Evolutionary conservation across 495 filamentous ascomycete species (phyloP).

Genomic region (Hyphodiscus hymeniophilus): DNA sequence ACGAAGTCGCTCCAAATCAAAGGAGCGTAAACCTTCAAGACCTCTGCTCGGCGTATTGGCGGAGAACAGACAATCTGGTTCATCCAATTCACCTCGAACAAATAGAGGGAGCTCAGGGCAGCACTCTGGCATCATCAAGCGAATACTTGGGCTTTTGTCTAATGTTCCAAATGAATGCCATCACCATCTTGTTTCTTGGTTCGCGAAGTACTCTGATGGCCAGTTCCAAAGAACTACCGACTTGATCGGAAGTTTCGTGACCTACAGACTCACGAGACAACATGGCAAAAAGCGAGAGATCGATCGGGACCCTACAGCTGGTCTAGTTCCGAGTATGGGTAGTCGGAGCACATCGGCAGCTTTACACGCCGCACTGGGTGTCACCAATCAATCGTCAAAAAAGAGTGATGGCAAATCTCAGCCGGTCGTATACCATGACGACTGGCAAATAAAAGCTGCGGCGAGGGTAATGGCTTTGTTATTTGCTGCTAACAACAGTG

Average conservation of each 20-base stretch:
- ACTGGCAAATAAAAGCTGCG: slow-evolving; percentile 86
- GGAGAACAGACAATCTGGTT: background rate
- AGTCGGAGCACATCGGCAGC: slow-evolving; percentile 56
- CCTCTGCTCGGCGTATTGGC: background rate
- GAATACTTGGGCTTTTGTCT: slow-evolving; percentile 72
- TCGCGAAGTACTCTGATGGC: slow-evolving; percentile 60
- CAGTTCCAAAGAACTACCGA: slow-evolving; percentile 70
- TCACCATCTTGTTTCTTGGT: slow-evolving; percentile 77
- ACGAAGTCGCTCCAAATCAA: slow-evolving; percentile 23
- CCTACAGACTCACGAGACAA: slow-evolving; percentile 70
- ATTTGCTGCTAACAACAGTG: slow-evolving; percentile 71
- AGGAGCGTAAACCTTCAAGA: background rate
- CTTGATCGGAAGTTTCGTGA: slow-evolving; percentile 70
- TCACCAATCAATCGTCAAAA: slow-evolving; percentile 29
- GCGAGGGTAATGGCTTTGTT: slow-evolving; percentile 75
- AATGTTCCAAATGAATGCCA: slow-evolving; percentile 72
- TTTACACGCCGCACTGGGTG: slow-evolving; percentile 71
- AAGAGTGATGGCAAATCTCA: slow-evolving; percentile 43
- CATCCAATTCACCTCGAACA: slow-evolving; percentile 3
- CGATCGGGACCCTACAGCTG: slow-evolving; percentile 48
- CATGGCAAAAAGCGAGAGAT: slow-evolving; percentile 56
- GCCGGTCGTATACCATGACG: slow-evolving; percentile 63
- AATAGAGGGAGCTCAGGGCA: slow-evolving; percentile 35
- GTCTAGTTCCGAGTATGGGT: slow-evolving; percentile 62
- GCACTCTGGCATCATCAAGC: slow-evolving; percentile 80